A percentile compares a stretch with the other conserved stretches of the same genome.
These are phyloP conservation scores for Phytophthora niederhauseri DNA, from an alignment of 352 stramenopile species.

Conservation along the genomic window DNA sequence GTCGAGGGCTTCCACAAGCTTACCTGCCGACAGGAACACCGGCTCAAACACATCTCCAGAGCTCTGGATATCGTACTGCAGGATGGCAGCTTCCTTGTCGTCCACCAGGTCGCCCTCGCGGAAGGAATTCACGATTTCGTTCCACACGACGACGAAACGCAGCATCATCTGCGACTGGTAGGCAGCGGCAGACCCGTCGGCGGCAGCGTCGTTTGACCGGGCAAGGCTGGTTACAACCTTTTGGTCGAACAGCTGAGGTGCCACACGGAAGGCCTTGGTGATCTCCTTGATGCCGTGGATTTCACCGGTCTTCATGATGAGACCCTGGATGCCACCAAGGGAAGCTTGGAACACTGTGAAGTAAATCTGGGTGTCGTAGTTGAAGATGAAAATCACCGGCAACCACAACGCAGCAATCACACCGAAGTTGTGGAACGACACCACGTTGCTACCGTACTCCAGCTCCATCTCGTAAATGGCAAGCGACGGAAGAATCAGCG, in stretches of 20 bases:
- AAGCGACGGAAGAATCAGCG: constrained; percentile 67
- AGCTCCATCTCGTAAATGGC: constrained; percentile 76
- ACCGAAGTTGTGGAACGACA: constrained; percentile 77
- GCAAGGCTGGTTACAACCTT: constrained; percentile 75
- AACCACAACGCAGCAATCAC: constrained; percentile 68
- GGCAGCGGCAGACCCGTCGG: constrained; percentile 45
- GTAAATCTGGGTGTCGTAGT: constrained; percentile 85
- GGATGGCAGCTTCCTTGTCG: constrained; percentile 74
- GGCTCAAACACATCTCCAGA: constrained; percentile 79
- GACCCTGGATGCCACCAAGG: constrained; percentile 54
- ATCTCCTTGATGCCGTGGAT: constrained; percentile 73
- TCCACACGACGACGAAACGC: constrained; percentile 83
- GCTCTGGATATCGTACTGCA: constrained; percentile 79
- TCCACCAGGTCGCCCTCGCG: constrained; percentile 73
- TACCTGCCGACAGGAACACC: constrained; percentile 79
- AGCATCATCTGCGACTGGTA: constrained; percentile 80
- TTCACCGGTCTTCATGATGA: constrained; percentile 77
- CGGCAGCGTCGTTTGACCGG: constrained; percentile 60
- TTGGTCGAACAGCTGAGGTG: constrained; percentile 69
- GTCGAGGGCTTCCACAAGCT: constrained; percentile 66
- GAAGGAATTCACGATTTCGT: constrained; percentile 83
- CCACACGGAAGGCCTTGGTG: constrained; percentile 68
- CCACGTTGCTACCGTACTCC: constrained; percentile 57
- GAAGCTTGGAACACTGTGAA: constrained; percentile 75
- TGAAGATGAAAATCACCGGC: constrained; percentile 77